These are phyloP conservation scores for Sarocladium strictum DNA, from an alignment of 2,329 filamentous ascomycete species.

Conservation along the genomic window DNA sequence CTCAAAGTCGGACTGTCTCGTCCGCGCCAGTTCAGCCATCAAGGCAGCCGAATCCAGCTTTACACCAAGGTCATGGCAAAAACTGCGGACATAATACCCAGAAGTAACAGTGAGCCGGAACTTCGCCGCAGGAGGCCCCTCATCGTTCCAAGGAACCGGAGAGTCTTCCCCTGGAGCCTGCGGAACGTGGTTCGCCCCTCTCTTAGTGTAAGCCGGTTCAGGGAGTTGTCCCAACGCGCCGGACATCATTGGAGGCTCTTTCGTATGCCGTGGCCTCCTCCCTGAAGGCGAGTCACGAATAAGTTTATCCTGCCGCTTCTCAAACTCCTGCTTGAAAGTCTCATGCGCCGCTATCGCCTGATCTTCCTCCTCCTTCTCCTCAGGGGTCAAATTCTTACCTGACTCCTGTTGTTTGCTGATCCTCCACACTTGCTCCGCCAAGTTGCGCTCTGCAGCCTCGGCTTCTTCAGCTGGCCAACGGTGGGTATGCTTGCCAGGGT, in stretches of 20 bases:
- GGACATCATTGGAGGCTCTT: slow-evolving; percentile 46
- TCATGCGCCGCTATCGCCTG: slow-evolving; percentile 51
- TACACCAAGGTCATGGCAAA: slow-evolving; percentile 85
- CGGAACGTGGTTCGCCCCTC: slow-evolving; percentile 49
- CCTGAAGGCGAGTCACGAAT: slow-evolving; percentile 41
- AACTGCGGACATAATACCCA: slow-evolving; percentile 91
- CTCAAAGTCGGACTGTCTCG: slow-evolving; percentile 74
- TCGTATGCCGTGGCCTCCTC: slow-evolving; percentile 23
- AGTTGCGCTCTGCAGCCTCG: slow-evolving; percentile 64
- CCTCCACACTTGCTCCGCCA: slow-evolving; percentile 67
- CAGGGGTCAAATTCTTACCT: slow-evolving; percentile 42
- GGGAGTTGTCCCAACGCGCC: slow-evolving; percentile 49
- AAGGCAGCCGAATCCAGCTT: slow-evolving; percentile 75
- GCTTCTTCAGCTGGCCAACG: slow-evolving; percentile 77
- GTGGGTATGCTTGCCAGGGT: slow-evolving; percentile 73
- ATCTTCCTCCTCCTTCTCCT: slow-evolving; percentile 49
- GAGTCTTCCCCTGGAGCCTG: slow-evolving; percentile 38
- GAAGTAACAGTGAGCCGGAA: slow-evolving; percentile 90
- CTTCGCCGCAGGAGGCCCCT: slow-evolving; percentile 68
- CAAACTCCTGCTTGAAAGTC: slow-evolving; percentile 51
- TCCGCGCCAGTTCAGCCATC: slow-evolving; percentile 80
- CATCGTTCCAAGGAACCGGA: slow-evolving; percentile 51
- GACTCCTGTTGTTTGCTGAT: slow-evolving; percentile 51
- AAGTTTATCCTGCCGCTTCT: slow-evolving; percentile 51
- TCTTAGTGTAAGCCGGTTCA: slow-evolving; percentile 30